These are phyloP conservation scores for Exophiala bonariae DNA, from an alignment of 2,329 filamentous ascomycete genomes.

Conservation along the genomic window DNA sequence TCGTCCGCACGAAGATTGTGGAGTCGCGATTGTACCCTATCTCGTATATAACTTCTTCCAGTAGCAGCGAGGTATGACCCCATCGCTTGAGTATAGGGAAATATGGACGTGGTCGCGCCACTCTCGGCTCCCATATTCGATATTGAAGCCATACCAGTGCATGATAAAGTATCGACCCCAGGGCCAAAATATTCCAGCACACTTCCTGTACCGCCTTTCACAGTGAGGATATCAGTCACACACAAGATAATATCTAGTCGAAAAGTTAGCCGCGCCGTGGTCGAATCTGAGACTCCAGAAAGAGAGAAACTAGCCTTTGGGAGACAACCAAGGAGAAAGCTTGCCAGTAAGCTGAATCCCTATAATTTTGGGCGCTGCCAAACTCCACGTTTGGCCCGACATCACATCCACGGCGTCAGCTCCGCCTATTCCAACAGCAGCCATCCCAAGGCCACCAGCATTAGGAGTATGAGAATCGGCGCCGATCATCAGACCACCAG, in stretches of 20 bases:
- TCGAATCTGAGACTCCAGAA: not conserved
- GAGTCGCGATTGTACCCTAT: slow-evolving; percentile 81
- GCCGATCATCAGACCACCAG: slow-evolving; percentile 93
- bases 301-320: slow-evolving; percentile 68
- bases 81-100: slow-evolving; percentile 98
- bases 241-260: slow-evolving; percentile 84
- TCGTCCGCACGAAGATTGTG: slow-evolving; percentile 82
- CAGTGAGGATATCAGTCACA: slow-evolving; percentile 92
- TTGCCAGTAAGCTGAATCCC: slow-evolving; percentile 91
- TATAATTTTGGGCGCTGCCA: slow-evolving; percentile 96
- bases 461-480: slow-evolving; percentile 98
- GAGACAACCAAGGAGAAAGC: slow-evolving; percentile 84
- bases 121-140: slow-evolving; percentile 62
- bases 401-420: slow-evolving; percentile 98
- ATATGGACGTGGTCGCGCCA: slow-evolving; percentile 80
- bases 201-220: slow-evolving; percentile 93
- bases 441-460: slow-evolving; percentile 82
- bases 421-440: slow-evolving; percentile 93
- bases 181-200: slow-evolving; percentile 61
- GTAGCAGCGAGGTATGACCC: slow-evolving; percentile 92
- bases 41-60: slow-evolving; percentile 88
- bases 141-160: slow-evolving; percentile 85
- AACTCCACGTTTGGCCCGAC: slow-evolving; percentile 93
- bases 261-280: slow-evolving; percentile 4
- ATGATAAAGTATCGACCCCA: slow-evolving; percentile 71